Evolutionary conservation across 1,284 basidiomycete species (phyloP), one percentile per base, ranked within the genome.

Genomic region (Tylopilus sp.): DNA sequence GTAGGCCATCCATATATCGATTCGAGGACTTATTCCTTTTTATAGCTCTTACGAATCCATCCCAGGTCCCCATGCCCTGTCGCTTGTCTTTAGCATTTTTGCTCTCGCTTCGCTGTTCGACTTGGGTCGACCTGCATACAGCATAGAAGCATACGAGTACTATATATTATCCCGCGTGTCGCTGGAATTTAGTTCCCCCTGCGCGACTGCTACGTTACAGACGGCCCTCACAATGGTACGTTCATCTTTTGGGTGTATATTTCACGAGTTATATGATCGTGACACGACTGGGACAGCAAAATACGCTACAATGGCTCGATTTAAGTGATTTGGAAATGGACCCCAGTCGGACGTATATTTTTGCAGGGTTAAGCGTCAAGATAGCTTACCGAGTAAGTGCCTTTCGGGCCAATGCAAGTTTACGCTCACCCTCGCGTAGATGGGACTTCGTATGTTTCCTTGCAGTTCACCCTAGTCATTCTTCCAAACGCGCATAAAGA

Each of bases 291-390:
- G 57, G 44, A 53, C 65, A 90, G 89, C 78, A 86, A 38, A 89
- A 90, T 71, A 81, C 88, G 72, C 81, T 84, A 6, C 83, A 86
- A 60, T 91, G 86, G 72, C 78, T 87, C n/a, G 86, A 91, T 59
- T 72, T 89, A 58, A 85, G 84, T 49, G 89, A 90, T 65, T 79
- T 81, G 57, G 82, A 86, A 61, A 77, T 80, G 51, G 82, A 81
- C 18, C 83, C 85, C 1, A 84, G 85, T 66, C 78, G 80, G 53
- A 82, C 83, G 4, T 91, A 89, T 84, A 77, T 84, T 68, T 83
- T 84, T 69, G 79, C 86, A n/a, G 89, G 89, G 1, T 80, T 86
- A 47, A 89, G 86, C 0, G 84, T 87, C 44, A 84, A 88, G 67
- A 74, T 90, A 52, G 86, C 84, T 10, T 83, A 87, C 60, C 85